Conservation (phyloP, 2,329 filamentous ascomycete genomes). For the Stenocarpella maydis region DNA sequence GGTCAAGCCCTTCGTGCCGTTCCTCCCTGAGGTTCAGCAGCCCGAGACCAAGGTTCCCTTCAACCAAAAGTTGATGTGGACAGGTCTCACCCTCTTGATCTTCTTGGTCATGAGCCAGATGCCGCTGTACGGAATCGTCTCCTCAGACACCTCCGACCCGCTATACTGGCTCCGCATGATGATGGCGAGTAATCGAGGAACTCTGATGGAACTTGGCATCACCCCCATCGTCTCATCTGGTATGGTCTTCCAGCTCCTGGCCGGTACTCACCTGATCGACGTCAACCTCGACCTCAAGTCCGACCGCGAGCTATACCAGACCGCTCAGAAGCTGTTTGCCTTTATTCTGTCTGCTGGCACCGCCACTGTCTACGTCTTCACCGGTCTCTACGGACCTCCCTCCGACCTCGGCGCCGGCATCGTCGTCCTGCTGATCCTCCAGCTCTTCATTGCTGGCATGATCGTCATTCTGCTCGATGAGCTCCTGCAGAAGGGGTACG, state of each 20-base stretch:
- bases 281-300: slow-evolving; percentile 99
- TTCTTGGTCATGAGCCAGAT: slow-evolving; percentile 99
- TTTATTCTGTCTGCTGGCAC: slow-evolving; percentile 98
- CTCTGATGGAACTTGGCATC: slow-evolving; percentile 94
- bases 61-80: slow-evolving; percentile 98
- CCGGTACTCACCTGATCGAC: slow-evolving; percentile 99
- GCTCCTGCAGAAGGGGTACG: slow-evolving; percentile 99
- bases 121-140: slow-evolving; percentile 99
- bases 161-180: slow-evolving; percentile 99
- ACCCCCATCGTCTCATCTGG: slow-evolving; percentile 99
- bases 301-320: slow-evolving; percentile 99
- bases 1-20: slow-evolving; percentile 99
- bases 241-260: slow-evolving; percentile 99
- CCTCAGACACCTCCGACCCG: slow-evolving; percentile 96
- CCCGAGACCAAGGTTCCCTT: slow-evolving; percentile 99
- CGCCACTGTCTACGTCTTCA: slow-evolving; percentile 97
- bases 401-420: slow-evolving; percentile 97
- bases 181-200: slow-evolving; percentile 98
- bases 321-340: slow-evolving; percentile 97
- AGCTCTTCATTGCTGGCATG: slow-evolving; percentile 95
- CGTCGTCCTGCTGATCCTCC: slow-evolving; percentile 96
- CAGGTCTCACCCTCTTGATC: slow-evolving; percentile 91
- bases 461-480: slow-evolving; percentile 99
- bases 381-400: slow-evolving; percentile 95
- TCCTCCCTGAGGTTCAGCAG: slow-evolving; percentile 98